Evolutionary conservation across 768 basidiomycete genomes (phyloP), one percentile per base, ranked within the genome.

Genomic region (Trichaptum fuscoviolaceum): DNA sequence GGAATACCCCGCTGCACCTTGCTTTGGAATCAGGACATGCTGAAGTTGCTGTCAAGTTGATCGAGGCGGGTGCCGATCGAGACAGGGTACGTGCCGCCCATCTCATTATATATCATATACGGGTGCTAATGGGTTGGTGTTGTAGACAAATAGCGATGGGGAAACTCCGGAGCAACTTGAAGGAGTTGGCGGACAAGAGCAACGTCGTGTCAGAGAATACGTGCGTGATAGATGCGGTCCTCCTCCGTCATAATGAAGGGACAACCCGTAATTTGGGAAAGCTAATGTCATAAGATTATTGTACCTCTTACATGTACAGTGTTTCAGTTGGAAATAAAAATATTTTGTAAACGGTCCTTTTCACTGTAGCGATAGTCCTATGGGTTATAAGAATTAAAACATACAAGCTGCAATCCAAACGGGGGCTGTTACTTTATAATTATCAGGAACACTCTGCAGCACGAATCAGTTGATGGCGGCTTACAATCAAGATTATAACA

Each of bases 1-100:
- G 96, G 63, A 97, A 98, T 73, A 98, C 97, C 1, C 95, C 97
- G 1, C 80, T 99, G 42, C 97, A 99, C 82, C 86, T 99, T 35
- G 96, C 96, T 20, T 91, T 99, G 90, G 96, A 99, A 72, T 95
- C 92, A 64, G 96, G 90, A 20, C 92, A 98, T 73, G 96, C 93
- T 17, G 89, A 94, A 74, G 91, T 88, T 18, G 96, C 96, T 10
- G 91, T 95, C 1, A 76, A 91, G 63, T 83, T 99, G 63, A 96
- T 99, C 67, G 93, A 96, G 74, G 96, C 94, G 60, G 96, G 96
- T 23, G 96, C 96, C 8, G 96, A 98, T 81, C 88, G 96, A 34
- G 85, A 85, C 70, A 84, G 93, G 71, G 95, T 96, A 77, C 70
- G 92, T 81, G 36, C 30, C 30, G 2, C 8, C 30, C 67, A 68